Percentiles rank a stretch among this genome's conserved stretches.
Conservation (phyloP, 208 protist species). For the Kentomonas sorsogonicus region DNA sequence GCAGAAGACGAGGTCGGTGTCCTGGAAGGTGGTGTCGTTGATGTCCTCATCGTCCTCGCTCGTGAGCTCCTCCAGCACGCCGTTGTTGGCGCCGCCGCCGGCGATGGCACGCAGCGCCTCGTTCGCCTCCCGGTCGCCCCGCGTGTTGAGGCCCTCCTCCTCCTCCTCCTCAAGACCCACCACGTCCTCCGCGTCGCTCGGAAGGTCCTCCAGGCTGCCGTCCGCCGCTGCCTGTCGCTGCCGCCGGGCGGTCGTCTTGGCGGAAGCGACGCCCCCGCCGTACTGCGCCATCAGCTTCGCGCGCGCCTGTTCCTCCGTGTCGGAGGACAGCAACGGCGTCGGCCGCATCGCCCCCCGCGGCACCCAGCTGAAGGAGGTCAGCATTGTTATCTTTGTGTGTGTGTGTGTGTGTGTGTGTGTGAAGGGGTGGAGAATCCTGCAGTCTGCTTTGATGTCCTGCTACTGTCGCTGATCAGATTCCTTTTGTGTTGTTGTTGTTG, state of each 20-base stretch:
- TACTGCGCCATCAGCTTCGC: slow-evolving; percentile 40
- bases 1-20: slow-evolving; percentile 84
- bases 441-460: not conserved
- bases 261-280: not conserved
- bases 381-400: slow-evolving; percentile 33
- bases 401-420: slow-evolving; percentile 11
- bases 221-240: not conserved
- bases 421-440: not conserved
- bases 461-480: not conserved
- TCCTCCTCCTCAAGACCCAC: too few species aligned
- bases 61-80: slow-evolving; percentile 74
- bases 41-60: slow-evolving; percentile 88
- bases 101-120: slow-evolving; percentile 60
- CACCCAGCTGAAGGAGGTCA: slow-evolving; percentile 81
- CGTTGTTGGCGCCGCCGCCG: slow-evolving; percentile 58
- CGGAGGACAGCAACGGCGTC: slow-evolving; percentile 73
- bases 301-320: slow-evolving; percentile 57
- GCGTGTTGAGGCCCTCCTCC: slow-evolving; percentile 32
- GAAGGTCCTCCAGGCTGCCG: not conserved
- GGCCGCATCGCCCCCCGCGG: slow-evolving; percentile 82
- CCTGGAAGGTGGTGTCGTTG: slow-evolving; percentile 88
- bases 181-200: slow-evolving; percentile 7
- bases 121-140: slow-evolving; percentile 28
- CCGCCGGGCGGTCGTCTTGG: too few species aligned
- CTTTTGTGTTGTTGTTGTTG: too few species aligned